These are phyloP conservation scores for Lactarius tabidus DNA, from an alignment of 768 basidiomycete species.

Conservation along the genomic window DNA sequence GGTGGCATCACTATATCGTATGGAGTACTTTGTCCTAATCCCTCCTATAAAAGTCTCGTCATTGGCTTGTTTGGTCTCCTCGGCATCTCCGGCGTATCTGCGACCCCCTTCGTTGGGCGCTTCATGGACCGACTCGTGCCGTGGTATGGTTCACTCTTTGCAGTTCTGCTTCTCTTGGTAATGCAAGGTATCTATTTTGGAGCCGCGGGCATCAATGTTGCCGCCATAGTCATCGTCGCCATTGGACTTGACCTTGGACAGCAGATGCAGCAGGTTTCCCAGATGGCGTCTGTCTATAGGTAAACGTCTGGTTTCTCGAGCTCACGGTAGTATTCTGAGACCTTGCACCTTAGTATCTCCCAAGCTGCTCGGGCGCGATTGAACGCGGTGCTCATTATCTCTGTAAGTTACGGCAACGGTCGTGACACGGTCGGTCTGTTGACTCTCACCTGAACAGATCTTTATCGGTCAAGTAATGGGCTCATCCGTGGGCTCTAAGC, in stretches of 20 bases:
- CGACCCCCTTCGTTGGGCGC: slow-evolving; percentile 22
- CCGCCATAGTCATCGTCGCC: slow-evolving; percentile 35
- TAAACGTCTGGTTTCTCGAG: background rate
- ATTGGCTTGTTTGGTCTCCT: slow-evolving; percentile 44
- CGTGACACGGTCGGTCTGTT: background rate
- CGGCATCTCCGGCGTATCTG: slow-evolving; percentile 36
- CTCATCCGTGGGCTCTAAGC: slow-evolving; percentile 35
- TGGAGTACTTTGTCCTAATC: background rate
- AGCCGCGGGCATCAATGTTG: slow-evolving; percentile 34
- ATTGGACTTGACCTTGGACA: slow-evolving; percentile 35
- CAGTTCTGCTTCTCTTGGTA: slow-evolving; percentile 26
- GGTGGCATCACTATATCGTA: slow-evolving; percentile 20
- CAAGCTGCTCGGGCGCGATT: slow-evolving; percentile 10
- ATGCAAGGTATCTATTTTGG: slow-evolving; percentile 32
- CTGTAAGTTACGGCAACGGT: slow-evolving; percentile 5
- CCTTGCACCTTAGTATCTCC: slow-evolving; percentile 1
- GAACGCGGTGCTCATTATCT: slow-evolving; percentile 20
- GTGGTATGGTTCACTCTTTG: slow-evolving; percentile 38
- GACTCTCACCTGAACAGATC: background rate
- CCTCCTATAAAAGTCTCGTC: slow-evolving; percentile 26
- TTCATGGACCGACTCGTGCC: slow-evolving; percentile 33
- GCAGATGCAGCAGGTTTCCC: slow-evolving; percentile 36
- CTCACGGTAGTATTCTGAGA: background rate
- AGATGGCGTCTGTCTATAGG: slow-evolving; percentile 18
- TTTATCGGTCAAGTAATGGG: slow-evolving; percentile 36